Evolutionary conservation across 352 stramenopile genomes (phyloP).

Genomic region (Globisporangium echinulatum): DNA sequence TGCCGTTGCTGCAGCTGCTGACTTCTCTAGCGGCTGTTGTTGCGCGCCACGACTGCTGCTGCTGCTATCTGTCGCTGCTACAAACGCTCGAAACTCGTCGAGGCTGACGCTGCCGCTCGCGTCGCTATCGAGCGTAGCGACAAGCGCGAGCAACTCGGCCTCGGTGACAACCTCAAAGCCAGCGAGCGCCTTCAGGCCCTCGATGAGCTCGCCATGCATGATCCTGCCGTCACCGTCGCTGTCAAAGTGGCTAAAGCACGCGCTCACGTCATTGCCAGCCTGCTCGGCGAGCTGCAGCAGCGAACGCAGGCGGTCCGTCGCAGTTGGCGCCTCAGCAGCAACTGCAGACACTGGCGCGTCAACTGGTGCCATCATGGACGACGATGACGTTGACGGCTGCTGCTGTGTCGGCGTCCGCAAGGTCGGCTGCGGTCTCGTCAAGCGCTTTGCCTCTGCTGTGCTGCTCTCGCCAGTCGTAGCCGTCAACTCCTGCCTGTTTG

Average conservation of each 20-base stretch:
- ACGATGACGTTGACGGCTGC: neutral
- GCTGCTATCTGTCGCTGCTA: slow-evolving; percentile 10
- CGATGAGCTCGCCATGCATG: slow-evolving; percentile 44
- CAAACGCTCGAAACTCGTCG: slow-evolving; percentile 42
- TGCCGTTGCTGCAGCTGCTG: no score
- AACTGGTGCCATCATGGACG: neutral
- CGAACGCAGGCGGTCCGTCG: slow-evolving; percentile 11
- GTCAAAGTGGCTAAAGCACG: slow-evolving; percentile 73
- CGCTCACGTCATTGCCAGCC: slow-evolving; percentile 37
- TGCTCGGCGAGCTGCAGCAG: slow-evolving; percentile 31
- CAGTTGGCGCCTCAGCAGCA: neutral
- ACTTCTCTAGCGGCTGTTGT: neutral
- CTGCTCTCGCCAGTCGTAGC: no score
- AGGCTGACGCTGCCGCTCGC: slow-evolving; percentile 51
- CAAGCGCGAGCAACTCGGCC: slow-evolving; percentile 30
- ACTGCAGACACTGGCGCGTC: neutral
- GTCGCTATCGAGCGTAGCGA: slow-evolving; percentile 41
- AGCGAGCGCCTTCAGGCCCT: slow-evolving; percentile 38
- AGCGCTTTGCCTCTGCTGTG: neutral
- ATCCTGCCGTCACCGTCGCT: slow-evolving; percentile 51
- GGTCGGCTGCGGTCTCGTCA: neutral
- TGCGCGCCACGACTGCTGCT: neutral
- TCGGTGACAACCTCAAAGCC: slow-evolving; percentile 36
- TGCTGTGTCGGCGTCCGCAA: neutral
- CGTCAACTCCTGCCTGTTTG: no score